Percentiles rank a stretch among this genome's conserved stretches.
These are phyloP conservation scores for Chrysopogon serrulatus DNA, from an alignment of 176 grass and related monocot genomes.

Conservation along the genomic window DNA sequence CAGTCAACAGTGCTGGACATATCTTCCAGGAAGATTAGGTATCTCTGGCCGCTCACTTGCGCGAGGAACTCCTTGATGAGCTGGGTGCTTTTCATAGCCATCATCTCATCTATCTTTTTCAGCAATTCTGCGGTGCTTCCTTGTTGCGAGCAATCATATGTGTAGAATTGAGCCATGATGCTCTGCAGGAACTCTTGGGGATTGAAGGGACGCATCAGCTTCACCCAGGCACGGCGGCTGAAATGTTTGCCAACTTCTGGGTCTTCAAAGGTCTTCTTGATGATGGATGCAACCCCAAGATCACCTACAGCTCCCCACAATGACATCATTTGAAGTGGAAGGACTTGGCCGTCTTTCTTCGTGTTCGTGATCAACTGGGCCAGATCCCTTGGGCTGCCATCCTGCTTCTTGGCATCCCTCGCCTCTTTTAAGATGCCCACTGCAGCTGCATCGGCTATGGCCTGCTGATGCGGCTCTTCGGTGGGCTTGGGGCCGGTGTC, in stretches of 20 bases:
- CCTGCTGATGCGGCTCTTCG: background rate
- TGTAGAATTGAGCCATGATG: background rate
- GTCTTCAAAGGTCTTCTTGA: background rate
- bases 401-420: background rate
- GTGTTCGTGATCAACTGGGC: background rate
- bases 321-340: background rate
- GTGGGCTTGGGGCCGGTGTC: background rate
- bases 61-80: background rate
- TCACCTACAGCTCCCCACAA: conserved; percentile 1
- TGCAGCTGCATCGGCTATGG: background rate
- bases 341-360: background rate
- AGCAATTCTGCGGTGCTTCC: background rate
- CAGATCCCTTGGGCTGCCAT: background rate
- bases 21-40: conserved; percentile 25
- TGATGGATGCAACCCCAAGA: background rate
- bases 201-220: background rate
- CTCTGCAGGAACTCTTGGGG: background rate
- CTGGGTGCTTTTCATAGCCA: background rate
- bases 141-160: background rate
- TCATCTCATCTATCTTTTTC: background rate
- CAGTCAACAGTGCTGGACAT: background rate
- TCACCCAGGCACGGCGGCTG: conserved; percentile 8
- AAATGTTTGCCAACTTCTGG: background rate
- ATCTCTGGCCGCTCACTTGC: background rate
- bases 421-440: background rate